Conservation (phyloP, 108 stramenopile species). For the Epipyxis sp. region DNA sequence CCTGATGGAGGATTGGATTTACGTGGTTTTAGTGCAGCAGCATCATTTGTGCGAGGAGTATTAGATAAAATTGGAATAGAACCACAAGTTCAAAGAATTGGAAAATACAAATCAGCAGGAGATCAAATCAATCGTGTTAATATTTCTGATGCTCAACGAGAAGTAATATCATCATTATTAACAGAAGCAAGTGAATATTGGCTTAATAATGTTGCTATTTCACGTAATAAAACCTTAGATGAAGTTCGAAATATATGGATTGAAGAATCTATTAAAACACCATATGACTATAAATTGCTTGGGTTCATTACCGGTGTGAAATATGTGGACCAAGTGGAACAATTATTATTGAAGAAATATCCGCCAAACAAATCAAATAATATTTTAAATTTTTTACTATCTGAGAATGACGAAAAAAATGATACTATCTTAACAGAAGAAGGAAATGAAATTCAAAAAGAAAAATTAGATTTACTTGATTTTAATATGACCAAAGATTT, state of each 20-base stretch:
- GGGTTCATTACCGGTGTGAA: background rate
- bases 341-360: background rate
- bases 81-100: conserved; percentile 42
- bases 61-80: conserved; percentile 36
- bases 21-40: background rate
- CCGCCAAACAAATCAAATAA: background rate
- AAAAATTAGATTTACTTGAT: background rate
- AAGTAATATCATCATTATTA: conserved; percentile 40
- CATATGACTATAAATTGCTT: background rate
- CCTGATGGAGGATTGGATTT: background rate
- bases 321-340: conserved; percentile 5
- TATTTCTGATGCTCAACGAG: conserved; percentile 44
- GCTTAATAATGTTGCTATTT: background rate
- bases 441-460: background rate
- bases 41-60: conserved; percentile 33
- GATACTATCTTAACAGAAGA: too few relatives aligned
- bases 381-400: too few relatives aligned
- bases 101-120: conserved; percentile 45
- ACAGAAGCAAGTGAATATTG: conserved; percentile 21
- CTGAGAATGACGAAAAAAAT: too few relatives aligned
- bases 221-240: background rate
- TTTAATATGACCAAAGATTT: background rate
- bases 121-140: conserved; percentile 37
- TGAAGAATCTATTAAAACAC: background rate
- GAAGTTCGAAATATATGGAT: background rate